Evolutionary conservation across 2,329 filamentous ascomycete species (phyloP).

Genomic region (Ophiostoma fasciatum): DNA sequence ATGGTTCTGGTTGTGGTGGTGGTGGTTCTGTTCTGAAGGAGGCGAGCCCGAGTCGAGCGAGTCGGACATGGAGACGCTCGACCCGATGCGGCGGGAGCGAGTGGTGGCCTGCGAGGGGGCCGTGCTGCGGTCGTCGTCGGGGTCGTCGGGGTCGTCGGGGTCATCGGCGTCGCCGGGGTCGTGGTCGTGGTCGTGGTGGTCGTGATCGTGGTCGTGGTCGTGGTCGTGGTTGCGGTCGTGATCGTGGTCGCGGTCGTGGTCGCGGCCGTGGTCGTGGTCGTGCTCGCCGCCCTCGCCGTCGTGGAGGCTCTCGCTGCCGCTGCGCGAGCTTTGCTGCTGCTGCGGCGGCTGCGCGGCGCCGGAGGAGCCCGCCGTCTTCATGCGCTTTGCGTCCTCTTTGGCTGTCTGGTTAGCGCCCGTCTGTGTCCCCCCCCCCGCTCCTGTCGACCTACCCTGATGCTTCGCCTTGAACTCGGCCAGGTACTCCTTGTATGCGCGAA

Average conservation of each 20-base stretch:
- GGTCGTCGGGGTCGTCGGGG: not conserved
- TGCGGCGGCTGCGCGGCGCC: too few species aligned
- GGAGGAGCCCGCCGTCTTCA: too few species aligned
- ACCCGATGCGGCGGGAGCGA: constrained; percentile 35
- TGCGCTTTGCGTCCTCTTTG: constrained; percentile 38
- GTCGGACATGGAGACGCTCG: constrained; percentile 30
- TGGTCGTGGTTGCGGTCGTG: not conserved
- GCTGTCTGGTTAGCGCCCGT: too few species aligned
- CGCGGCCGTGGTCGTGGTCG: not conserved
- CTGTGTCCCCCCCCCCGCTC: too few species aligned
- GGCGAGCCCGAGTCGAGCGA: constrained; percentile 27
- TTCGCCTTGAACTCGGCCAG: constrained; percentile 65
- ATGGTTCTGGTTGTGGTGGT: constrained; percentile 16
- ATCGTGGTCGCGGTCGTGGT: not conserved
- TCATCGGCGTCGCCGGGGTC: not conserved
- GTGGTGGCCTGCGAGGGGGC: too few species aligned
- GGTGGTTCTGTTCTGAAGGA: constrained; percentile 26
- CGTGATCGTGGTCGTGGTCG: constrained; percentile 14
- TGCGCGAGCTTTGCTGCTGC: too few species aligned
- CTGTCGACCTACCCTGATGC: too few species aligned
- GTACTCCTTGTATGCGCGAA: constrained; percentile 55
- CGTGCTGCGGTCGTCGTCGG: constrained; percentile 14
- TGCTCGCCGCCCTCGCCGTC: constrained; percentile 24
- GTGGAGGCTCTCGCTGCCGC: constrained; percentile 28
- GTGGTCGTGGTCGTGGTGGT: constrained; percentile 13